Evolutionary conservation across 1,284 basidiomycete genomes (phyloP), one percentile per base, ranked within the genome.

Genomic region (Puccinia polysora): DNA sequence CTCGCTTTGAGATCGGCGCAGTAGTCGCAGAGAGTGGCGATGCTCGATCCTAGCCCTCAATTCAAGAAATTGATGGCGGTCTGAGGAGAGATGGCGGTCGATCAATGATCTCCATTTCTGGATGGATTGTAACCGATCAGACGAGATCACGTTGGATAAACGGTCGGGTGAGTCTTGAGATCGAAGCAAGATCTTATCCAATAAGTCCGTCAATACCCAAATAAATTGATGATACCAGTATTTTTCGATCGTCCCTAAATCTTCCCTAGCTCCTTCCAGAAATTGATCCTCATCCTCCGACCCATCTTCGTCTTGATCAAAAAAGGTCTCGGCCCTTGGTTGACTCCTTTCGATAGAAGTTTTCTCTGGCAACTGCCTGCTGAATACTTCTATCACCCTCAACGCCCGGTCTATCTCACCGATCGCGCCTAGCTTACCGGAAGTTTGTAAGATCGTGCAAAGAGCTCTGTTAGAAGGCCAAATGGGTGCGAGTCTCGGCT

Each of bases 151-250:
- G n/a, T n/a, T n/a, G n/a, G n/a, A n/a, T n/a, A n/a, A n/a, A n/a
- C n/a, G n/a, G n/a, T n/a, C n/a, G n/a, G n/a, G n/a, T n/a, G n/a
- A n/a, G n/a, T n/a, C n/a, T n/a, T n/a, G n/a, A n/a, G n/a, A n/a
- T 2, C 56, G 38, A 8, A 20, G 28, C 15, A 58, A 30, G 1
- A 69, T 18, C 18, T 56, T 55, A 45, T 71, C 69, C 15, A 71
- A 52, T 15, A 71, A 38, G 53, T 71, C 58, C 4, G 59, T 63
- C 20, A 50, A 25, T 15, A 71, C 50, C 58, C 59, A 71, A 30
- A 71, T 10, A 28, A 40, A 71, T 32, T 71, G 69, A 23, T 55
- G 25, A 7, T 18, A 15, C 69, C 59, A 72, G 23, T 72, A 64
- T 7, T 25, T 23, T n/a, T 63, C 60, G 55, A 70, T 43, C 32